These are phyloP conservation scores for Arachis stenosperma DNA, from an alignment of 306 rosid species.

Conservation along the genomic window DNA sequence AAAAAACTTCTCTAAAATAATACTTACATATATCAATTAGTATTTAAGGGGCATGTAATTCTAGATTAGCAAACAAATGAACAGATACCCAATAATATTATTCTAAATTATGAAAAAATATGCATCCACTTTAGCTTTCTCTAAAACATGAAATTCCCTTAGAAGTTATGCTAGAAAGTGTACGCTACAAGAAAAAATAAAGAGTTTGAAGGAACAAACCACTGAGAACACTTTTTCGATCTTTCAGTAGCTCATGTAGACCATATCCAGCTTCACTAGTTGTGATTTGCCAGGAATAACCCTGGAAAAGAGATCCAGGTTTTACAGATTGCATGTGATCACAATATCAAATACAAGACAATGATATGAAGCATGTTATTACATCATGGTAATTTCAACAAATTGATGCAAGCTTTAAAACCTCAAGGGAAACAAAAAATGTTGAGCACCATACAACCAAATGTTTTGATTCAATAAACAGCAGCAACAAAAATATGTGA, in stretches of 20 bases:
- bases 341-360: slow-evolving; percentile 17
- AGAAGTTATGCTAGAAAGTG: neutral
- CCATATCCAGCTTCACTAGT: slow-evolving; percentile 82
- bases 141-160: slow-evolving; percentile 9
- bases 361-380: slow-evolving; percentile 13
- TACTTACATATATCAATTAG: slow-evolving; percentile 4
- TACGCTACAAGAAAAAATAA: slow-evolving; percentile 25
- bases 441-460: slow-evolving; percentile 15
- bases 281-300: slow-evolving; percentile 88
- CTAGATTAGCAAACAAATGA: slow-evolving; percentile 3
- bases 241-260: slow-evolving; percentile 62
- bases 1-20: neutral
- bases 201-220: slow-evolving; percentile 45
- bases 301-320: slow-evolving; percentile 51
- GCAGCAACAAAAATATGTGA: slow-evolving; percentile 29
- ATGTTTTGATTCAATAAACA: slow-evolving; percentile 29
- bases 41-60: slow-evolving; percentile 4
- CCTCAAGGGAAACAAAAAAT: neutral
- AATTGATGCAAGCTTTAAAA: slow-evolving; percentile 14
- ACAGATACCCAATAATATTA: neutral
- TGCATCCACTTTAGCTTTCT: slow-evolving; percentile 6
- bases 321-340: slow-evolving; percentile 22
- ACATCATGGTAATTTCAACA: slow-evolving; percentile 7
- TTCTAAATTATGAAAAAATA: neutral
- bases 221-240: slow-evolving; percentile 65